A percentile compares a stretch with the other conserved stretches of the same genome.
phyloP scores from a whole-genome alignment of 768 basidiomycete genomes.

The Pulveroboletus ravenelii region DNA sequence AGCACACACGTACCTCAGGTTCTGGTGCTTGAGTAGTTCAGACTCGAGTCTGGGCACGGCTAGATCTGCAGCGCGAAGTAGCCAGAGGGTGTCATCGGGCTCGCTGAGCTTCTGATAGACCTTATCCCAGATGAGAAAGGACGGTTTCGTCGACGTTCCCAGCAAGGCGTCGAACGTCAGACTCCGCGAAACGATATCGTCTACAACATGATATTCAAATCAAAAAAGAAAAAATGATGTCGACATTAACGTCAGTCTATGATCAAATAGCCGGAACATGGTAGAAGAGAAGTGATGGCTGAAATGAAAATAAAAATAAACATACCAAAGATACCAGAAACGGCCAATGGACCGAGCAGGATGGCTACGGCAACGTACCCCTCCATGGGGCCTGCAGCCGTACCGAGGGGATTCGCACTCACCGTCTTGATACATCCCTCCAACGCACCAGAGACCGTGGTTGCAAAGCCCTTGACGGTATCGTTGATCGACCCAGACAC shows the following conservation, averaged over 20 bases:
- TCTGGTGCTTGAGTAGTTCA: no score
- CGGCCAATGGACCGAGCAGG: conserved; percentile 57
- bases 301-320: conserved; percentile 6
- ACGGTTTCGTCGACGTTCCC: no score
- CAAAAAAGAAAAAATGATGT: background rate
- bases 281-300: background rate
- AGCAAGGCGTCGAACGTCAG: no score
- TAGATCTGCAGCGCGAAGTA: no score
- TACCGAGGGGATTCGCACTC: conserved; percentile 53
- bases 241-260: background rate
- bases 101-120: no score
- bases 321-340: conserved; percentile 51
- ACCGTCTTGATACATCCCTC: conserved; percentile 68
- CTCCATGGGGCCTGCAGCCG: conserved; percentile 67
- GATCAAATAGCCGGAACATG: background rate
- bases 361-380: conserved; percentile 75
- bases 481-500: conserved; percentile 29
- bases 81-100: no score
- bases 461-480: conserved; percentile 49
- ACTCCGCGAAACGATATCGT: conserved; percentile 33
- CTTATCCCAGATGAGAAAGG: no score
- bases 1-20: no score
- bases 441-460: conserved; percentile 53
- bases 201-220: conserved; percentile 22
- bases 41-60: no score